Conservation (phyloP, 129 eudicot species). For the Arctium lappa region DNA sequence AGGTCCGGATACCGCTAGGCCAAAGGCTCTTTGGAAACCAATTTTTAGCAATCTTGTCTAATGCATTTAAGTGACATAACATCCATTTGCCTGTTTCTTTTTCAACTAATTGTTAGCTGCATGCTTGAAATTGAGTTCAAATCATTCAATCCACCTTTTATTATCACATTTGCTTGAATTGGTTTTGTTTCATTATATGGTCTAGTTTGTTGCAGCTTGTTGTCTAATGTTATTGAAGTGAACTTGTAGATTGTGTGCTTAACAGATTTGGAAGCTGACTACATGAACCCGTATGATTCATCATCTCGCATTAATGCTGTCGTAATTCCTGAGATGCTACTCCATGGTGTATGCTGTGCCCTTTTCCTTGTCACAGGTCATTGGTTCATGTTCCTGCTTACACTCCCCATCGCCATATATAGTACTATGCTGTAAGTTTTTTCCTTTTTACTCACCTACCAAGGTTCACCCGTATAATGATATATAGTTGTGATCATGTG, state of each 20-base stretch:
- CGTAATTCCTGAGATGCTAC: slow-evolving; percentile 62
- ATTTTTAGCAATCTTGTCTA: no score
- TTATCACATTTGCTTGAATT: neutral
- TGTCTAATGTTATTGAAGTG: slow-evolving; percentile 5
- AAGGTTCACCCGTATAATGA: neutral
- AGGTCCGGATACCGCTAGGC: no score
- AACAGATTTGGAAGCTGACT: slow-evolving; percentile 84
- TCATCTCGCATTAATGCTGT: slow-evolving; percentile 68
- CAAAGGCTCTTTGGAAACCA: no score
- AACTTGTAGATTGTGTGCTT: slow-evolving; percentile 58
- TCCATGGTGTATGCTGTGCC: slow-evolving; percentile 58
- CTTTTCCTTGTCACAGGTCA: slow-evolving; percentile 75
- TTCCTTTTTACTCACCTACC: slow-evolving; percentile 10
- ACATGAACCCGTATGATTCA: slow-evolving; percentile 71
- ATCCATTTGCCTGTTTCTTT: no score
- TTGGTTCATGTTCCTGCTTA: slow-evolving; percentile 64
- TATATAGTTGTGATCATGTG: neutral
- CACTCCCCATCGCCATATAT: slow-evolving; percentile 51
- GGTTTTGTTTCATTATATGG: neutral
- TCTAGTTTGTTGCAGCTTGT: neutral
- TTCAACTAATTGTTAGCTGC: no score
- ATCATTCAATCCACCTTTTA: no score
- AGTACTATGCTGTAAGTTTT: slow-evolving; percentile 58
- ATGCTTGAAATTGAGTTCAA: no score
- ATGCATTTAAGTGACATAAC: no score